Base-by-base conservation (phyloP, 2,329 filamentous ascomycete genomes). In the Diaporthe ampelina region DNA sequence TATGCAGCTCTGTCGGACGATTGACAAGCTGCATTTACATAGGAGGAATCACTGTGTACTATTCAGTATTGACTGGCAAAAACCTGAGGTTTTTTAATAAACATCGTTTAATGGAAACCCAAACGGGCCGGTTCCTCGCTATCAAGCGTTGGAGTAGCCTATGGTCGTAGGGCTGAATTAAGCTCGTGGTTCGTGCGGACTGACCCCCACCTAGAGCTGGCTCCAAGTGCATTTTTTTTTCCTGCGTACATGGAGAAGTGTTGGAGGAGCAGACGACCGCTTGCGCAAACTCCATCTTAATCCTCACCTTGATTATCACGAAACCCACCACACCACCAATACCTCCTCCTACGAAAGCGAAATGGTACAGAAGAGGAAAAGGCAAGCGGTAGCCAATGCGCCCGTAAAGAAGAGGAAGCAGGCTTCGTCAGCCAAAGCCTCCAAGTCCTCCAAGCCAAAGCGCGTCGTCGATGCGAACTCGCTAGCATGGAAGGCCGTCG, bases 401-500 rank as follows among this genome's bases (percentile, higher is more conserved):
- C 37, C 57, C 77, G 37, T 70, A 24, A 72, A 63, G 57, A 37
- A 37, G 56, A 63, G 40, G 35, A 69, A 75, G 58, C 61, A 74
- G 54, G 79, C 79, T 50, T 43, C 76, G 37, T 78, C 81, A 45
- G 10, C 37, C 37, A 67, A 37, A 24, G 21, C 61, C 13, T 37
- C 43, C 45, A 67, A 67, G 29, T 13, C 63, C 45, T 52, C 63
- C 80, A 80, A 83, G 80, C 74, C 81, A 77, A 86, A 84, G 79
- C 82, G 82, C 56, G 80, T 85, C 2, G 84, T 89, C 29, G 84
- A 85, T 57, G 82, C 86, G 40, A 83, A 87, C 76, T 83, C 87
- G 1, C 83, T 93, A 57, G 82, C 84, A 81, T 93, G 91, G 91
- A 86, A 89, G 78, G 82, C 86, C 52, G 86, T 89, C 15, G 86